Evolutionary conservation across 805 yeast species (phyloP), one percentile per base, ranked within the genome.

Genomic region (Lachancea dasiensis): DNA sequence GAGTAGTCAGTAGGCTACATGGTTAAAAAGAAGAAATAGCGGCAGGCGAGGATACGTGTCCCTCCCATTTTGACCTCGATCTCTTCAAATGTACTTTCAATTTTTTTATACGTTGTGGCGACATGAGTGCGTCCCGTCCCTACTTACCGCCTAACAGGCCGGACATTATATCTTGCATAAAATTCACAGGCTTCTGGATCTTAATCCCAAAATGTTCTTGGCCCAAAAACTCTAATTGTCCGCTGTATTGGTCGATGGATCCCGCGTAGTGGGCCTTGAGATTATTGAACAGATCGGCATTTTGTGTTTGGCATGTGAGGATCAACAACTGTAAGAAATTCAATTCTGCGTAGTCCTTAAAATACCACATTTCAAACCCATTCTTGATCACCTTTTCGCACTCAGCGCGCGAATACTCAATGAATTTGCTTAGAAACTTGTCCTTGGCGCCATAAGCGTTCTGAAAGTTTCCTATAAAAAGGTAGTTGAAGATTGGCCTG

Each of bases 111-210:
- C 4, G 16, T 22, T 8, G 24, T 22, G 10, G 24, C 10, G 10
- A 22, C 18, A 6, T 18, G 13, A 10, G 5, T 5, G 18, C 15
- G 34, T 27, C 16, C 23, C 3, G 8, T 14, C 20, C 13, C 29
- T 30, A 36, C 16, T 36, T 36, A 13, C 77, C 73, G 21, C 74
- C 73, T 33, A 80, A 57, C 27, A 81, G 60, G 19, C 82, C 79
- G 15, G 82, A 74, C 95, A 92, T 85, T 69, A 90, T 67, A 48
- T 77, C 80, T 58, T 77, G 82, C 47, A 83, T 58, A 50, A 79
- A 59, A 51, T 81, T 80, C 2, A 62, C 62, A 44, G 72, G 78
- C 37, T 68, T 70, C 35, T 67, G 74, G 11, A 75, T 68, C 46
- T 51, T 54, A 43, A 85, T 73, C 9, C 73, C 75, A 51, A 81